A percentile compares a stretch with the other conserved stretches of the same genome.
phyloP scores from a whole-genome alignment of 2,329 filamentous ascomycete genomes.

The Xylaria sp. region DNA sequence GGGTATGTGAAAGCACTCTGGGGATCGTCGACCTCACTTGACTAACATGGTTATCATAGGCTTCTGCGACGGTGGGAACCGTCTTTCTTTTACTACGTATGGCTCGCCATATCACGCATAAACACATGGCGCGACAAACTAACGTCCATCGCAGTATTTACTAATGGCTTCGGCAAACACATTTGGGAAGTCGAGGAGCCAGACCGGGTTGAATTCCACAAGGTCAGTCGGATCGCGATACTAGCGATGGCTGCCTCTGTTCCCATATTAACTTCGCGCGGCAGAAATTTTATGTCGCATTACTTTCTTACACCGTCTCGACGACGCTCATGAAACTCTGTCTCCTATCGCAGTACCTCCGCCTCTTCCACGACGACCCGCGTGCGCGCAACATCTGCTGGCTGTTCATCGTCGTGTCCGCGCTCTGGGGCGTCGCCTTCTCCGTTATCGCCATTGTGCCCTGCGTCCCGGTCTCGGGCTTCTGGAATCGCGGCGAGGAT shows the following conservation, averaged over 20 bases:
- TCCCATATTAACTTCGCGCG: constrained; percentile 12
- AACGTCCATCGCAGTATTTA: constrained; percentile 22
- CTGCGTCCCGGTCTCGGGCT: constrained; percentile 41
- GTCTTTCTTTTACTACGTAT: constrained; percentile 23
- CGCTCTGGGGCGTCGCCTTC: constrained; percentile 42
- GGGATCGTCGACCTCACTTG: background rate
- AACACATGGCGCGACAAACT: constrained; percentile 1
- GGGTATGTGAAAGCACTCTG: constrained; percentile 29
- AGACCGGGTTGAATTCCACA: constrained; percentile 34
- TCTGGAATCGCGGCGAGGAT: constrained; percentile 37
- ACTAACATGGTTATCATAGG: constrained; percentile 23
- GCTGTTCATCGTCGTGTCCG: constrained; percentile 34
- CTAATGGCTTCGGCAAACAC: constrained; percentile 41
- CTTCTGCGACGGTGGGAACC: constrained; percentile 37
- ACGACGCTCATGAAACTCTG: constrained; percentile 47
- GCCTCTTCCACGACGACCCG: constrained; percentile 38
- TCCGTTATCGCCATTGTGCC: constrained; percentile 40
- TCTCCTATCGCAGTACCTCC: constrained; percentile 46
- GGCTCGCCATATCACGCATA: background rate
- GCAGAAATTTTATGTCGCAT: constrained; percentile 43
- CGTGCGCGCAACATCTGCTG: constrained; percentile 34
- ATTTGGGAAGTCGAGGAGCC: constrained; percentile 28
- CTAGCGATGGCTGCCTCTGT: background rate
- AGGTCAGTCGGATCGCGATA: constrained; percentile 22
- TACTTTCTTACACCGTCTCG: constrained; percentile 42